Evolutionary conservation across 352 stramenopile genomes (phyloP), one percentile per base, ranked within the genome.

Genomic region (Globisporangium spiculum): DNA sequence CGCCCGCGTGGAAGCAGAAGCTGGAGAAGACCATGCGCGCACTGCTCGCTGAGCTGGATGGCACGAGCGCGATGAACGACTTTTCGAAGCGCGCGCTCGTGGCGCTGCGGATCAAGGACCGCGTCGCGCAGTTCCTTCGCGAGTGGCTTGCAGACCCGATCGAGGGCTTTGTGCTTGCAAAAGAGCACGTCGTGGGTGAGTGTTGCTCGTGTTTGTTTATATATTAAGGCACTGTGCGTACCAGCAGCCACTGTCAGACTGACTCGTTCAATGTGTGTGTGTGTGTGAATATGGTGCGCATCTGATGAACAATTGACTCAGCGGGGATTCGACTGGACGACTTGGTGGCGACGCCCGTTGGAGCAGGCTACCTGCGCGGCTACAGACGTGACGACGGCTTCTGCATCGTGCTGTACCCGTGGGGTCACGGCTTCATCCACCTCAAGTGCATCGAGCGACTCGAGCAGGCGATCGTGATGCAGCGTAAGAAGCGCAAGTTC

Each of bases 351-450:
- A 94, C 84, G 20, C 84, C 86, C 0, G 71, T 80, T 10, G 86
- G 86, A 3, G 76, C 75, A 9, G 84, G 84, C 0, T 88, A 89
- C 54, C 63, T 94, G 56, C 84, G 84, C 36, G 82, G 71, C 4
- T 92, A 84, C 66, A 75, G 86, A 36, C 63, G 30, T 1, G 71
- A 85, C 0, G 83, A 94, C 65, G 55, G 70, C 38, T 86, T 91
- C 65, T 94, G 83, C 65, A 80, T 86, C 32, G 73, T 94, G 4
- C 44, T 91, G 50, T 94, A 81, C 68, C 83, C 86, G 7, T 94
- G 83, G 82, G 87, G 84, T 1, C 77, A 93, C 27, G 87, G 83
- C 26, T 92, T 88, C 69, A 71, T 94, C 34, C 83, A 89, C 52
- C 60, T 84, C 24, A 77, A 71, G n/a, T 68, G 83, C 8, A 76